Conservation (phyloP, 208 protist genomes). For the Leishmania tarentolae region DNA sequence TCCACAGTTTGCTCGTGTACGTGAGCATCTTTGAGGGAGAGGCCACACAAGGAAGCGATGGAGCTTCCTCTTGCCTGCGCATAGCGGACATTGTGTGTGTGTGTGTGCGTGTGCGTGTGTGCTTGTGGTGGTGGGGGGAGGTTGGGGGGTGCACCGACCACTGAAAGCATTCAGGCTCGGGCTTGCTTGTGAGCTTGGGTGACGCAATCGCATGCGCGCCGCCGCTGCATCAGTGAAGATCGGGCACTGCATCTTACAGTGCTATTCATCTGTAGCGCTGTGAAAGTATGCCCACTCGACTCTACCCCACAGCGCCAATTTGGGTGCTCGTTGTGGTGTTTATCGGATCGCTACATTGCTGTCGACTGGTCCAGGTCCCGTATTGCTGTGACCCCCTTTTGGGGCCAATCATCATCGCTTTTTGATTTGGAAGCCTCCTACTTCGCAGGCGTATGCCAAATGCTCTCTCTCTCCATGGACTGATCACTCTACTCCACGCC, state of each 20-base stretch:
- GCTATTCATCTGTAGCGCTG: neutral
- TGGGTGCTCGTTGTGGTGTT: neutral
- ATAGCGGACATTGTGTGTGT: neutral
- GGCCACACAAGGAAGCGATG: too few relatives aligned
- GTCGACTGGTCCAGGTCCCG: neutral
- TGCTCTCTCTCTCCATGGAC: neutral
- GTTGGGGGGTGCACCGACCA: neutral
- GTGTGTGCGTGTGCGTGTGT: too few relatives aligned
- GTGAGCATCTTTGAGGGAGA: neutral
- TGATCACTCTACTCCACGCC: neutral
- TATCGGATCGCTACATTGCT: neutral
- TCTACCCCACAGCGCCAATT: neutral
- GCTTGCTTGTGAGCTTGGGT: neutral
- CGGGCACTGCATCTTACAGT: neutral
- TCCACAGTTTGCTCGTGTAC: neutral
- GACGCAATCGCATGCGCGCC: neutral
- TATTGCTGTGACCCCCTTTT: neutral
- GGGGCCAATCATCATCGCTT: neutral
- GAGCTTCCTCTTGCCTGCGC: neutral
- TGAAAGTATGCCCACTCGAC: neutral
- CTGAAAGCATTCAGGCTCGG: neutral
- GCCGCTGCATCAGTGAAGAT: neutral
- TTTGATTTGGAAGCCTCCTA: conserved; percentile 3
- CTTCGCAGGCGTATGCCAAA: neutral
- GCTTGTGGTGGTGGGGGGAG: neutral